Evolutionary conservation across 2,329 filamentous ascomycete species (phyloP).

Genomic region (Trichoderma koningiopsis): DNA sequence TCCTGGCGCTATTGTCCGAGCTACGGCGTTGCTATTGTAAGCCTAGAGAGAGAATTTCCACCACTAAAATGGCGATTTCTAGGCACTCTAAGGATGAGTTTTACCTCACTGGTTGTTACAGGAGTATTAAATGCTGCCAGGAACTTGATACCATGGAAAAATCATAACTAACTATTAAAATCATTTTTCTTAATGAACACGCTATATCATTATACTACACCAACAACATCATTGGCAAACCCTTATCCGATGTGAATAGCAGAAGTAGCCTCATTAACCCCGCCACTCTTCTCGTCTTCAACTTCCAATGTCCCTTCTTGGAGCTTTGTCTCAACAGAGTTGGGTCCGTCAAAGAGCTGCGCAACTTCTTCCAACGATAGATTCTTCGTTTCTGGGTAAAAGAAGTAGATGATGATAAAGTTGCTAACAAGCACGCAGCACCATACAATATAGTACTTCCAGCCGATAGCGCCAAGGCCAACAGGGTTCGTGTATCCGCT

Average conservation of each 20-base stretch:
- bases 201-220: not conserved
- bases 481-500: constrained; percentile 18
- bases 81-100: not conserved
- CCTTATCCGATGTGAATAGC: constrained; percentile 1
- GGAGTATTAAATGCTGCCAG: not conserved
- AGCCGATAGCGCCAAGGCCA: constrained; percentile 3
- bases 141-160: not conserved
- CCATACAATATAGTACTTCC: constrained; percentile 32
- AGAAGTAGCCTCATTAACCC: not conserved
- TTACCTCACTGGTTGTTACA: not conserved
- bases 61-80: not conserved
- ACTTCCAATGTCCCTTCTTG: not conserved
- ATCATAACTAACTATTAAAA: not conserved
- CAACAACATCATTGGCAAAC: not conserved
- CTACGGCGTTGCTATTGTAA: not conserved
- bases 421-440: constrained; percentile 22
- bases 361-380: constrained; percentile 58
- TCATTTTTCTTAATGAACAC: not conserved
- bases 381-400: constrained; percentile 57
- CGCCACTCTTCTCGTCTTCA: constrained; percentile 6
- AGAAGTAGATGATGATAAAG: constrained; percentile 47
- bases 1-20: not conserved
- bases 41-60: not conserved
- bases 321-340: constrained; percentile 1
- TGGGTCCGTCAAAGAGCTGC: constrained; percentile 46